Conservation (phyloP, 208 protist species). For the Jaenimonas drosophilae region DNA sequence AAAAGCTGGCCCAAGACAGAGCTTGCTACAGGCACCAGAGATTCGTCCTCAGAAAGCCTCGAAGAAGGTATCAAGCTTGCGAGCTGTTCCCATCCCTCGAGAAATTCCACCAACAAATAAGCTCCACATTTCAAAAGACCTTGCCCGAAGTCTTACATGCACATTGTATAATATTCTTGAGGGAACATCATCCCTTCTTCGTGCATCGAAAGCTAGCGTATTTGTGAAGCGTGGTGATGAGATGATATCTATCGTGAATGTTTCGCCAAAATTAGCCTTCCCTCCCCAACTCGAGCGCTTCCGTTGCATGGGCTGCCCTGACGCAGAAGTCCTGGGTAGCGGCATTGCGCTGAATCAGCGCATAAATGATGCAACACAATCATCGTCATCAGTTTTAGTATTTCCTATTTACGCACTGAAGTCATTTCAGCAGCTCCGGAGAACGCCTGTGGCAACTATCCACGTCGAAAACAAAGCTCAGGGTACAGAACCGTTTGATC, state of each 20-base stretch:
- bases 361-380: conserved; percentile 21
- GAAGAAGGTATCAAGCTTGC: conserved; percentile 32
- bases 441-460: conserved; percentile 35
- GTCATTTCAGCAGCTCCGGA: conserved; percentile 3
- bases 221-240: conserved; percentile 67
- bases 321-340: conserved; percentile 75
- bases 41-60: no score
- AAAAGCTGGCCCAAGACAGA: no score
- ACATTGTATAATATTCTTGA: conserved; percentile 80
- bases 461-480: conserved; percentile 62
- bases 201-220: conserved; percentile 50
- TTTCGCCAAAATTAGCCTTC: conserved; percentile 48
- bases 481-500: conserved; percentile 38
- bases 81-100: conserved; percentile 25
- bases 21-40: no score
- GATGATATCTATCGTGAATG: conserved; percentile 80
- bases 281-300: conserved; percentile 66
- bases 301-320: conserved; percentile 48
- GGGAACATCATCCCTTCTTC: conserved; percentile 26
- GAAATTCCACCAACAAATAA: conserved; percentile 12
- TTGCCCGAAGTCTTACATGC: conserved; percentile 40
- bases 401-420: conserved; percentile 47
- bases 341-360: conserved; percentile 74
- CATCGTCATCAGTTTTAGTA: conserved; percentile 39
- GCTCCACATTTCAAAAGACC: conserved; percentile 52